phyloP scores from a whole-genome alignment of 768 basidiomycete genomes.

The Naganishia friedmannii region DNA sequence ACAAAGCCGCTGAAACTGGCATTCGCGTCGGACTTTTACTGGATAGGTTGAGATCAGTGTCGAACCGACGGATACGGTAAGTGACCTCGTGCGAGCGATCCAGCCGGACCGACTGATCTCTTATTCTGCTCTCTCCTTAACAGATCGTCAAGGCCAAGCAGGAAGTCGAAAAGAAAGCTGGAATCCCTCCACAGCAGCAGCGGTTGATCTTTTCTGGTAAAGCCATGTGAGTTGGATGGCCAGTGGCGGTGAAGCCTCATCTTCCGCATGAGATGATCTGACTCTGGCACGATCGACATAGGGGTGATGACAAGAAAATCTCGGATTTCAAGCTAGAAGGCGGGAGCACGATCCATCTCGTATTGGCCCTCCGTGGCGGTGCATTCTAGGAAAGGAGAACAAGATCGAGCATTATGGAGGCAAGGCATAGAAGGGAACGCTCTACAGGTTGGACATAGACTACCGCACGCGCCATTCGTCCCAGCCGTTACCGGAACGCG shows the following conservation, averaged over 20 bases:
- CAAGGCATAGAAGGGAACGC: not conserved
- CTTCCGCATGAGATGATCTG: not conserved
- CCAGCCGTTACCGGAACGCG: not conserved
- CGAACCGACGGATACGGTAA: conserved; percentile 55
- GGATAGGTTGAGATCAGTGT: conserved; percentile 88
- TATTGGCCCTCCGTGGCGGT: conserved; percentile 91
- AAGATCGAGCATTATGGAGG: not conserved
- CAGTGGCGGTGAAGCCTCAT: not conserved
- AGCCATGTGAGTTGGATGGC: conserved; percentile 73
- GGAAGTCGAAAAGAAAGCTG: conserved; percentile 96
- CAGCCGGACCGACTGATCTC: not conserved
- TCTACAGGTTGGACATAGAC: not conserved
- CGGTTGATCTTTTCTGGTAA: conserved; percentile 87
- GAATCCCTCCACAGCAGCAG: conserved; percentile 94
- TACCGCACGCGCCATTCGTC: not conserved
- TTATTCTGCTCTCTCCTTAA: not conserved
- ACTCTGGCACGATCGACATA: conserved; percentile 47
- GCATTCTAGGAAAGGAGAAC: not conserved
- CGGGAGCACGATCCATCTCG: conserved; percentile 86
- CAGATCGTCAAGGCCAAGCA: conserved; percentile 94
- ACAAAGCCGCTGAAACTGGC: not conserved
- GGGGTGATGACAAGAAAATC: conserved; percentile 88
- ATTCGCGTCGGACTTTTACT: conserved; percentile 1
- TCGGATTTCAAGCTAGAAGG: conserved; percentile 77
- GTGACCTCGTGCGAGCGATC: not conserved